Percentiles rank a stretch among this genome's conserved stretches.
Conservation (phyloP, 495 filamentous ascomycete species). For the Thermothielavioides terrestris region DNA sequence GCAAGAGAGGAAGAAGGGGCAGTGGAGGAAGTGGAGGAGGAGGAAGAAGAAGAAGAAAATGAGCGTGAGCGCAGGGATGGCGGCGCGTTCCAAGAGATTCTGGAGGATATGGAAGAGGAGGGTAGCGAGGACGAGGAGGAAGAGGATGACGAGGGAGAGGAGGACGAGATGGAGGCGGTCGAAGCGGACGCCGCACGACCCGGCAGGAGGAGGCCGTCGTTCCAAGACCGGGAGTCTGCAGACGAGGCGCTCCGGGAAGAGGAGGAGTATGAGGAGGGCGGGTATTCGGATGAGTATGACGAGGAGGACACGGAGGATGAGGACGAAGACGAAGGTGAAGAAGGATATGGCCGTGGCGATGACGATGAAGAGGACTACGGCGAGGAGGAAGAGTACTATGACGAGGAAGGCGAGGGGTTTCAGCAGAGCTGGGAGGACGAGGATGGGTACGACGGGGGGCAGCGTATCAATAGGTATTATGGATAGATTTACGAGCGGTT, state of each 20-base stretch:
- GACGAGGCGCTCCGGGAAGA: slow-evolving; percentile 11
- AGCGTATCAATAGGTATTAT: neutral
- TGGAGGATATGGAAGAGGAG: slow-evolving; percentile 18
- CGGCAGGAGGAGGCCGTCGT: no score
- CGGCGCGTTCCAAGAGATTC: slow-evolving; percentile 6
- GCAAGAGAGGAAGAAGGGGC: slow-evolving; percentile 14
- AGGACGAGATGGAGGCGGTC: no score
- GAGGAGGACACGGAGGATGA: slow-evolving; percentile 15
- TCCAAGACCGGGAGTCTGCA: slow-evolving; percentile 4
- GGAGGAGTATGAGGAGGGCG: slow-evolving; percentile 7
- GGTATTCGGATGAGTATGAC: slow-evolving; percentile 13
- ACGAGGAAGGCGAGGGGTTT: slow-evolving; percentile 12
- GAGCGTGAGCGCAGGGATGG: slow-evolving; percentile 6
- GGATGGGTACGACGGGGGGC: neutral
- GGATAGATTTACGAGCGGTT: neutral
- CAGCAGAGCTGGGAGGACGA: neutral
- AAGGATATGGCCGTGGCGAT: slow-evolving; percentile 5
- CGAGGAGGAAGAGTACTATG: slow-evolving; percentile 16
- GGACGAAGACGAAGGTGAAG: slow-evolving; percentile 14
- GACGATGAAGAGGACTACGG: slow-evolving; percentile 8
- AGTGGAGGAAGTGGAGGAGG: neutral
- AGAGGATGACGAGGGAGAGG: slow-evolving; percentile 14
- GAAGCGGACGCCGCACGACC: no score
- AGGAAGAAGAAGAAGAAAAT: slow-evolving; percentile 3
- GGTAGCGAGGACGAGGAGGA: slow-evolving; percentile 15